phyloP scores from a whole-genome alignment of 768 basidiomycete species.

The Psilocybe tampanensis region DNA sequence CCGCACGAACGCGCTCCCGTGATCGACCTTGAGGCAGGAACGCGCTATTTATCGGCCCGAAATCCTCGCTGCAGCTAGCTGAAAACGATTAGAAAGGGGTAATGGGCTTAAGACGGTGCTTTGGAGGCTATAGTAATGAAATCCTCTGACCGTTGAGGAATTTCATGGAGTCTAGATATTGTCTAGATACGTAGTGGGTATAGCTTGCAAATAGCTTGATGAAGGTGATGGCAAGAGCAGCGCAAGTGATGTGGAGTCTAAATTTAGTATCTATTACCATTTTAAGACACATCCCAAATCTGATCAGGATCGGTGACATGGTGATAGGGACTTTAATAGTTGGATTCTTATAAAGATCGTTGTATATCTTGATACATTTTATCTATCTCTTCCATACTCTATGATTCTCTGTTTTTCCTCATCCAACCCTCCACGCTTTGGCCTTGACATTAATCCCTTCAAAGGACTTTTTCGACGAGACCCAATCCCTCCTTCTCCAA shows the following conservation, averaged over 20 bases:
- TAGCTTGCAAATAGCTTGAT: neutral
- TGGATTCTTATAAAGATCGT: neutral
- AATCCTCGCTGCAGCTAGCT: too few relatives aligned
- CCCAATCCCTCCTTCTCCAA: slow-evolving; percentile 79
- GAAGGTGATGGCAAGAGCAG: neutral
- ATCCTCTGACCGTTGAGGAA: neutral
- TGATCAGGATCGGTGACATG: neutral
- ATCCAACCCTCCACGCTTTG: too few relatives aligned
- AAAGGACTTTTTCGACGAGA: slow-evolving; percentile 69
- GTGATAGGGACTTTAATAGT: neutral
- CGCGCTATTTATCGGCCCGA: neutral
- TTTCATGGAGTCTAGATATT: neutral
- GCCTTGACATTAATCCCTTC: too few relatives aligned
- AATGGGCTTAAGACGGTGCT: too few relatives aligned
- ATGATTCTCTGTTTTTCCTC: too few relatives aligned
- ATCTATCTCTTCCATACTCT: too few relatives aligned
- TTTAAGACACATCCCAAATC: neutral
- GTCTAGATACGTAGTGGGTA: too few relatives aligned
- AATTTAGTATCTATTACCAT: neutral
- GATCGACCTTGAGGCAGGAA: neutral
- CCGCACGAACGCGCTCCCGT: neutral
- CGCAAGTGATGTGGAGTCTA: neutral
- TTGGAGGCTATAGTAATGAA: too few relatives aligned
- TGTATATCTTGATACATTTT: neutral
- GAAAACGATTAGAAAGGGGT: too few relatives aligned